Percentiles rank a stretch among this genome's conserved stretches.
Evolutionary conservation across 495 filamentous ascomycete species (phyloP).

Genomic region (Tuber borchii): DNA sequence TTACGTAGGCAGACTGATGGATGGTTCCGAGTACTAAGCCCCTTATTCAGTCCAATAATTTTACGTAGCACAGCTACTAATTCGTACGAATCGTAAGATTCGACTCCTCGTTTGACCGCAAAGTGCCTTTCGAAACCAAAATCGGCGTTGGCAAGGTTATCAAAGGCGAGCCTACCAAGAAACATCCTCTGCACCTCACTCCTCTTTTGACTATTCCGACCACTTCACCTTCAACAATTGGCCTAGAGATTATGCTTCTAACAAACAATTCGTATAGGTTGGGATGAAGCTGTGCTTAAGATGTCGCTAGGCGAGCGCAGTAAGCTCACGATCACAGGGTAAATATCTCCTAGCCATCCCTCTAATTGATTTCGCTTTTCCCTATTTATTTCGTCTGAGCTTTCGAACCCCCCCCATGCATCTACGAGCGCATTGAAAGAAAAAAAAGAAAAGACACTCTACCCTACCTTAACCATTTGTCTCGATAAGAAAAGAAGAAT

Average conservation of each 20-base stretch:
- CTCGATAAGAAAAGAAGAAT: conserved; percentile 34
- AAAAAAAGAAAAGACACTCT: neutral
- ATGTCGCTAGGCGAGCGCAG: conserved; percentile 63
- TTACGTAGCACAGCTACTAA: conserved; percentile 11
- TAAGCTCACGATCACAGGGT: conserved; percentile 55
- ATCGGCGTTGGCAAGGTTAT: conserved; percentile 62
- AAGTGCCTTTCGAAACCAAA: conserved; percentile 48
- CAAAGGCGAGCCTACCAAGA: conserved; percentile 47
- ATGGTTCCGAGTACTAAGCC: conserved; percentile 35
- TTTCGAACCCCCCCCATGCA: conserved; percentile 16
- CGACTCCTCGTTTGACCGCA: conserved; percentile 55
- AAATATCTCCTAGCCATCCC: conserved; percentile 40
- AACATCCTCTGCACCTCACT: neutral
- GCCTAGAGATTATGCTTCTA: neutral
- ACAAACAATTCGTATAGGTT: conserved; percentile 47
- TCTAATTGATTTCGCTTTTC: conserved; percentile 24
- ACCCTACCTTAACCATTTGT: neutral
- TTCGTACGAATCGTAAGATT: conserved; percentile 47
- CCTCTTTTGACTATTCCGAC: neutral
- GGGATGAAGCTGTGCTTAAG: conserved; percentile 60
- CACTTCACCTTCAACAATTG: neutral
- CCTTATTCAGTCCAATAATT: neutral
- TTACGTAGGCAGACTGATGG: conserved; percentile 57
- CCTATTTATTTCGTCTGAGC: conserved; percentile 14
- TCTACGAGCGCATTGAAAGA: neutral